Evolutionary conservation across 768 basidiomycete genomes (phyloP), one percentile per base, ranked within the genome.

Genomic region (Naganishia antarctica): DNA sequence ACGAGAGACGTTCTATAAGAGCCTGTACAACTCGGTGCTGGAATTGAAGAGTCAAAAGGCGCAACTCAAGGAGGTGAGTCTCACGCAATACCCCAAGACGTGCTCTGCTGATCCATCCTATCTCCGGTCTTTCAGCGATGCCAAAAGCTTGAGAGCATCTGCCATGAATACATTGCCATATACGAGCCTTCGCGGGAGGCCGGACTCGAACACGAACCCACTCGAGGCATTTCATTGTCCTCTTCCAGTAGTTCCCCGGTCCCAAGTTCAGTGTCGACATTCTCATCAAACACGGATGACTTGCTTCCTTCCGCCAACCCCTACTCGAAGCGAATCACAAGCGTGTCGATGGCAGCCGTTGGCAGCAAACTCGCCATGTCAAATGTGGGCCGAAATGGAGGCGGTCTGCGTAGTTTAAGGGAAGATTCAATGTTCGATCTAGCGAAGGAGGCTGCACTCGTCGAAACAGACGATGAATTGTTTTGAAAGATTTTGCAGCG

Each of bases 1-100:
- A 32, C 62, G 62, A 25, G 66, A 67, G 32, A 51, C 31, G 2
- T 67, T 67, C 61, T 67, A 67, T 61, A 67, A 67, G 61, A 51
- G 50, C 18, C 47, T 67, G 43, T 67, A 58, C 29, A 53, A 67
- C 37, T 61, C 60, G 11, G 66, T 67, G 1, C 53, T 49, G 34
- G 29, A 37, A 12, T n/a, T 67, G 45, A 67, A 67, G 61, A 57
- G 37, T 29, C 61, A 67, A 18, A 62, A 58, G 34, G 40, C 34
- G 23, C 62, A 60, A 41, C 46, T 63, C 26, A 62, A 53, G 32
- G 66, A 67, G 53, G 66, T 67, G 45, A 57, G 65, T 28, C 9
- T 16, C n/a, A 1, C 16, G 34, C 25, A n/a, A n/a, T n/a, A n/a
- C n/a, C n/a, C n/a, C n/a, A n/a, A n/a, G n/a, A n/a, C n/a, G n/a